Evolutionary conservation across 805 yeast species (phyloP).

Genomic region (Hanseniaspora valbyensis): DNA sequence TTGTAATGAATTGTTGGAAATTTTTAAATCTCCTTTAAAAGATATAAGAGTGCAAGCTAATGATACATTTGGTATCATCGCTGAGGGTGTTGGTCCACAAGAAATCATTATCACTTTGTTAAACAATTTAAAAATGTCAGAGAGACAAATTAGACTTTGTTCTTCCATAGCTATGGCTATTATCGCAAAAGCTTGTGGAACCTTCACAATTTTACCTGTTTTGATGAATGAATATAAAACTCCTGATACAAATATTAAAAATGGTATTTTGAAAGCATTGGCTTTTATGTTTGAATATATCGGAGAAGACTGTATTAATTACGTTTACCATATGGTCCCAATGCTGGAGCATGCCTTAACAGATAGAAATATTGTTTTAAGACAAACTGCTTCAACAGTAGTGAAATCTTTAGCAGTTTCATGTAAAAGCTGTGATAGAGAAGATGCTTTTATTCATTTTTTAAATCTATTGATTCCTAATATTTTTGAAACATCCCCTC

Average conservation of each 20-base stretch:
- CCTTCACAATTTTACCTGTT: constrained; percentile 88
- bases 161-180: constrained; percentile 97
- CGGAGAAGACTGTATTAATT: constrained; percentile 68
- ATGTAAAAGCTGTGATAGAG: constrained; percentile 62
- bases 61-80: constrained; percentile 79
- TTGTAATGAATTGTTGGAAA: constrained; percentile 79
- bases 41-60: constrained; percentile 76
- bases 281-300: constrained; percentile 87
- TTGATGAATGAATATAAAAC: constrained; percentile 89
- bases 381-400: constrained; percentile 90
- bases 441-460: constrained; percentile 73
- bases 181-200: constrained; percentile 85
- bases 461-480: constrained; percentile 79
- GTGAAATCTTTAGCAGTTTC: constrained; percentile 72
- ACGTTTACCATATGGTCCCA: constrained; percentile 68
- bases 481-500: constrained; percentile 89
- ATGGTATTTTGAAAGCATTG: constrained; percentile 85
- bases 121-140: constrained; percentile 81
- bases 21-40: constrained; percentile 70
- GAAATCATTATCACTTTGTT: constrained; percentile 78
- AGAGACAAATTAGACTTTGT: constrained; percentile 90
- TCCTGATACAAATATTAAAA: constrained; percentile 87
- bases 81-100: constrained; percentile 90
- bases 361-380: constrained; percentile 81
- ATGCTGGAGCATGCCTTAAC: constrained; percentile 79